Evolutionary conservation across 2,329 filamentous ascomycete genomes (phyloP), one percentile per base, ranked within the genome.

Genomic region (Botrytis squamosa): DNA sequence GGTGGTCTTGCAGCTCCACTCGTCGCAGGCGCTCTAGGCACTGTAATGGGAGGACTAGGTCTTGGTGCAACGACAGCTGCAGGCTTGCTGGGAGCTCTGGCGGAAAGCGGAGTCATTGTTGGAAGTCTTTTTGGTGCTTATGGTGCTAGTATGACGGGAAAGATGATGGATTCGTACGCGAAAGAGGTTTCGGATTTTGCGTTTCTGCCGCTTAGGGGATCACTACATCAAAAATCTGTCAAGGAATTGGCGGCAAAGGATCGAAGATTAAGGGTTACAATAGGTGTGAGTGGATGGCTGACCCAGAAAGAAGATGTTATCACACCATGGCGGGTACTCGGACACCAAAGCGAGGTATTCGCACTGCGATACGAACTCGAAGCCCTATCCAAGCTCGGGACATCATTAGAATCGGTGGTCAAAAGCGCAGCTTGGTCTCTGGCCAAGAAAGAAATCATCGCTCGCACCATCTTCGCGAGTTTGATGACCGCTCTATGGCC

Each of bases 71-170:
- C 90, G 3, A 90, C 91, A 36, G 92, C 93, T 18, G 93, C 94
- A 33, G 90, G 90, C 1, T 89, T 97, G 71, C 85, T 98, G 0
- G 95, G 95, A 18, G 88, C 90, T 29, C 86, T 98, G 79, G 92
- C 94, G 3, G 91, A 95, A 55, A 96, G 92, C 75, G 89, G 91
- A 8, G 88, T 96, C 25, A 85, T 94, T 60, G 91, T 97, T 44
- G 95, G 95, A 25, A 90, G 92, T 55, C 84, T 98, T 57, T 98
- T 98, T 80, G 96, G 96, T 14, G 93, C 96, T n/a, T 97, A 97
- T 80, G 93, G 93, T 62, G 90, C 91, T 1, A 89, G 91, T 52
- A 95, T 97, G 86, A 93, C 92, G 0, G 90, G 91, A 70, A 91
- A 94, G 81, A 93, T 95, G 86, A 92, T 98, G 86, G 93, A 97